These are phyloP conservation scores for Musa balbisiana DNA, from an alignment of 202 grass and related monocot genomes.

Conservation along the genomic window DNA sequence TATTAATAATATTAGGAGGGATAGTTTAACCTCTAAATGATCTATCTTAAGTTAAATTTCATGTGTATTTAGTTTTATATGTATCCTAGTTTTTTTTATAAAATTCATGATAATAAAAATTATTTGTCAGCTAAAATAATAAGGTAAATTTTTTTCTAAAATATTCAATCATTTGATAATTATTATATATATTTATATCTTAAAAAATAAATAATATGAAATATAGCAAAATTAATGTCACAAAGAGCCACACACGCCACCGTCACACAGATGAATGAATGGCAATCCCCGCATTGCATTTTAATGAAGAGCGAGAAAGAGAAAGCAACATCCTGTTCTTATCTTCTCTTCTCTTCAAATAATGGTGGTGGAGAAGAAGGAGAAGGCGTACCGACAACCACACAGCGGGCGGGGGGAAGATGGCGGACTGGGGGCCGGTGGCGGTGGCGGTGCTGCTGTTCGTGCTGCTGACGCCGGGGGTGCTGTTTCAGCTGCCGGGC, in stretches of 20 bases:
- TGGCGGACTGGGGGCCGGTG: background rate
- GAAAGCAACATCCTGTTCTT: background rate
- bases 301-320: background rate
- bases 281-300: background rate
- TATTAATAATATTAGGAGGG: too few relatives aligned
- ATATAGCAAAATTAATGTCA: background rate
- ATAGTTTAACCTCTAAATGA: too few relatives aligned
- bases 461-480: background rate
- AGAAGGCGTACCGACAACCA: too few relatives aligned
- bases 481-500: background rate
- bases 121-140: too few relatives aligned
- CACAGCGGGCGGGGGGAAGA: background rate
- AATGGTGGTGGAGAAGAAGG: background rate
- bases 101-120: too few relatives aligned
- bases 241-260: background rate
- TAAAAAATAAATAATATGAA: too few relatives aligned
- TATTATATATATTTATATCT: too few relatives aligned
- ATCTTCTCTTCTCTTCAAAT: background rate
- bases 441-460: slow-evolving; percentile 5
- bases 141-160: too few relatives aligned
- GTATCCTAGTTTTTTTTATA: too few relatives aligned
- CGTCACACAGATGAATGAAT: background rate
- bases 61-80: too few relatives aligned
- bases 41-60: too few relatives aligned
- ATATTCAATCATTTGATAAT: too few relatives aligned